Conservation (phyloP, 306 rosid genomes). For the Corylus avellana region DNA sequence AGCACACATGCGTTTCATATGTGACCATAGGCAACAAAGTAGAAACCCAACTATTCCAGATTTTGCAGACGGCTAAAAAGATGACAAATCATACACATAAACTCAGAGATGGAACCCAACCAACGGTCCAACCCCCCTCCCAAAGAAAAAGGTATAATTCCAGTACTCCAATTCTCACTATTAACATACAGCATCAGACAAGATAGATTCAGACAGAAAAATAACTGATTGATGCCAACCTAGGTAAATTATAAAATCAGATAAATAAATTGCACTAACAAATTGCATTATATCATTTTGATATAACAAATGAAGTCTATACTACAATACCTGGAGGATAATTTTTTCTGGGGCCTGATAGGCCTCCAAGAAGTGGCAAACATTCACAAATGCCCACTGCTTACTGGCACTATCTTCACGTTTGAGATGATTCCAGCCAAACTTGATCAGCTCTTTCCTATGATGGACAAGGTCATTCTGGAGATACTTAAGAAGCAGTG, state of each 20-base stretch:
- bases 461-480: constrained; percentile 97
- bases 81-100: not conserved
- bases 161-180: not conserved
- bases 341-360: constrained; percentile 99
- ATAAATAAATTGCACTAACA: constrained; percentile 18
- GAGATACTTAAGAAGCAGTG: constrained; percentile 95
- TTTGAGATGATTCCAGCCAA: constrained; percentile 99
- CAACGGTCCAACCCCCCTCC: not conserved
- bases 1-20: not conserved
- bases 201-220: not conserved
- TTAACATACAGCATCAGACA: not conserved
- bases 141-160: not conserved
- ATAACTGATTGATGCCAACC: not conserved
- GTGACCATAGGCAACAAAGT: not conserved
- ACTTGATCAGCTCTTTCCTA: constrained; percentile 93
- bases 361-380: constrained; percentile 98
- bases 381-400: constrained; percentile 99
- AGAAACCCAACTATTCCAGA: not conserved
- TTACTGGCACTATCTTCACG: constrained; percentile 99
- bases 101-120: not conserved
- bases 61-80: not conserved
- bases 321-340: constrained; percentile 77
- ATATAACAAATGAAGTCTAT: constrained; percentile 9
- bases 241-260: not conserved
- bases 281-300: constrained; percentile 6